Conservation (phyloP, 306 rosid species). For the Abrus pulchellus region DNA sequence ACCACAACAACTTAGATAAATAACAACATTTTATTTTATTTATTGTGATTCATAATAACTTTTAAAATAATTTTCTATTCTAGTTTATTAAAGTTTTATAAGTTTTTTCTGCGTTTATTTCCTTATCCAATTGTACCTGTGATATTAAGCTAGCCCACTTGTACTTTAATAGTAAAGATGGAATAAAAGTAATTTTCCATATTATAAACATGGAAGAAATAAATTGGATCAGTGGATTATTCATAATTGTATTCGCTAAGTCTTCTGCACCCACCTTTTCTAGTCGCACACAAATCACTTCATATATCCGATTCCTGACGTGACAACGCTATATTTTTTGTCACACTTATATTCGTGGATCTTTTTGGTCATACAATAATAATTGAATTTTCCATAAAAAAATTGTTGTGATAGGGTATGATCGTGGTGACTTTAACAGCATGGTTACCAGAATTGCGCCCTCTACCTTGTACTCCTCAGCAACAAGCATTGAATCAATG, state of each 20-base stretch:
- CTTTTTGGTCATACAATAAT: neutral
- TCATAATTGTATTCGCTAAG: neutral
- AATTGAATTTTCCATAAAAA: slow-evolving; percentile 8
- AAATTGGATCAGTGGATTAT: neutral
- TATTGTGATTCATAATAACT: neutral
- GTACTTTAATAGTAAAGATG: slow-evolving; percentile 20
- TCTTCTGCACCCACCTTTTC: neutral
- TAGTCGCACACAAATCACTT: neutral
- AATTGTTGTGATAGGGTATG: slow-evolving; percentile 69
- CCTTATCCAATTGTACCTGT: too few relatives aligned
- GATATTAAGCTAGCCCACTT: neutral
- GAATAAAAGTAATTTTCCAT: neutral
- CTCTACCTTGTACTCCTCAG: slow-evolving; percentile 59
- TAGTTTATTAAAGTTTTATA: too few relatives aligned
- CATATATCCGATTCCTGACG: neutral
- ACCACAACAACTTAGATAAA: neutral
- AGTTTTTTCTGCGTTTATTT: too few relatives aligned
- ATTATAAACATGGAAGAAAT: neutral
- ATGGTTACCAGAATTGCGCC: slow-evolving; percentile 71
- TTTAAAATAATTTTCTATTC: neutral
- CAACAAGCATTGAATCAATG: slow-evolving; percentile 55
- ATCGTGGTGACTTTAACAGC: slow-evolving; percentile 69
- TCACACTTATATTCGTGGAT: neutral
- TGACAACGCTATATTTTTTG: slow-evolving; percentile 1
- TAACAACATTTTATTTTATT: neutral